Conservation (phyloP, 139 green algal genomes). For the Picochlorum sp. region DNA sequence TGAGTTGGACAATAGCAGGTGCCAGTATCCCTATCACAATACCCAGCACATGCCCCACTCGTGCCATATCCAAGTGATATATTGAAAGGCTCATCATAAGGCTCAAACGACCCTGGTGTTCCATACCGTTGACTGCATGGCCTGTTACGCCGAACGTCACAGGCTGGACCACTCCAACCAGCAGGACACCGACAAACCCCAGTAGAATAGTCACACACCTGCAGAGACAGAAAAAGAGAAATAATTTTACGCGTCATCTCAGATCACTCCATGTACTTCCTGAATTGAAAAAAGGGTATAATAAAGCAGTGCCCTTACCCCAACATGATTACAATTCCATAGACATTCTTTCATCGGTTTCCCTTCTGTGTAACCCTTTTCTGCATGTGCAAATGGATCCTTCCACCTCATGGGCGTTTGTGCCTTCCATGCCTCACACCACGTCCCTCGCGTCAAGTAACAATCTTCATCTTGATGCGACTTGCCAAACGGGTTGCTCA, state of each 20-base stretch:
- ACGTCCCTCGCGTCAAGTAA: no score
- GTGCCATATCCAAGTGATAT: background rate
- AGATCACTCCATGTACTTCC: background rate
- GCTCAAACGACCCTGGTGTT: background rate
- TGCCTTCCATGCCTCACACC: no score
- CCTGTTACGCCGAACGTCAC: background rate
- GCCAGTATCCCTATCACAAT: slow-evolving; percentile 11
- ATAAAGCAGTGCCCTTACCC: background rate
- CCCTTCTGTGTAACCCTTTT: no score
- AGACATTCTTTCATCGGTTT: background rate
- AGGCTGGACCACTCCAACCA: slow-evolving; percentile 5
- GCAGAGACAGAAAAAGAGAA: background rate
- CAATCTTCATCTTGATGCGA: no score
- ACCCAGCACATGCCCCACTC: background rate
- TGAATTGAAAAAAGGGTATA: background rate
- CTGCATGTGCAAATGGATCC: no score
- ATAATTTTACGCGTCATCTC: background rate
- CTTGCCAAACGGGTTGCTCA: no score
- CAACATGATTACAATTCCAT: slow-evolving; percentile 13
- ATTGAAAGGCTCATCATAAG: slow-evolving; percentile 6
- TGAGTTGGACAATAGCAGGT: slow-evolving; percentile 13
- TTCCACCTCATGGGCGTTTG: no score
- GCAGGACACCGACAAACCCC: slow-evolving; percentile 12
- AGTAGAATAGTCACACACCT: slow-evolving; percentile 5
- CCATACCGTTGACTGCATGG: background rate